phyloP scores from a whole-genome alignment of 2,329 filamentous ascomycete species.

The Diaporthe destruens region DNA sequence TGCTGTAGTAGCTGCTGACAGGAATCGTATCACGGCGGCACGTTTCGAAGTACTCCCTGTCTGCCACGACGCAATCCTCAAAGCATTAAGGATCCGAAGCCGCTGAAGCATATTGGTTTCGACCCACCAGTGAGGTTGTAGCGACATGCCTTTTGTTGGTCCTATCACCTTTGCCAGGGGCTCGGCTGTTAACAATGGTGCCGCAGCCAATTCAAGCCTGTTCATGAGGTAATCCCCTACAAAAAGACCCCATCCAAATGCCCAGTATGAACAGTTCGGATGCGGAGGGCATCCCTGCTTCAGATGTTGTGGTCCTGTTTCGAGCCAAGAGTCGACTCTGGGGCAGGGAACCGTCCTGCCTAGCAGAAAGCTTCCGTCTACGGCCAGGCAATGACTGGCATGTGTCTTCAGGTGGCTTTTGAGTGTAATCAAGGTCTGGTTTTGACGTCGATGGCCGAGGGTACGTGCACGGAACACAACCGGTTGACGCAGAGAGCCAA shows the following conservation, averaged over 20 bases:
- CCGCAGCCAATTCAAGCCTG: not conserved
- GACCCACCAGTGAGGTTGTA: slow-evolving; percentile 27
- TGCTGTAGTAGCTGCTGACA: slow-evolving; percentile 5
- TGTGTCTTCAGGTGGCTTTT: not conserved
- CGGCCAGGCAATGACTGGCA: not conserved
- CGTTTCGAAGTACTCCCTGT: slow-evolving; percentile 26
- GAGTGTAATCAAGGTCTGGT: not conserved
- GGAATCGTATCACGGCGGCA: slow-evolving; percentile 23
- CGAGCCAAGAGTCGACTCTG: not conserved
- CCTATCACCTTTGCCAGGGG: slow-evolving; percentile 16
- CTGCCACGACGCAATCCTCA: slow-evolving; percentile 26
- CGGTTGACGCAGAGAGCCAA: slow-evolving; percentile 17
- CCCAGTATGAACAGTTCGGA: not conserved
- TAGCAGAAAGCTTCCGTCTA: slow-evolving; percentile 2
- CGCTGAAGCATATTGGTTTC: slow-evolving; percentile 24
- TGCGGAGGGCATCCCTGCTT: slow-evolving; percentile 15
- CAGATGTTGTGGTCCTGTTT: not conserved
- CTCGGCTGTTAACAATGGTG: slow-evolving; percentile 12
- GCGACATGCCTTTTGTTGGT: slow-evolving; percentile 10
- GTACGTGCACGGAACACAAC: slow-evolving; percentile 25
- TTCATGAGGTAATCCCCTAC: not conserved
- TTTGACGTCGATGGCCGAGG: not conserved
- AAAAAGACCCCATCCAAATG: not conserved
- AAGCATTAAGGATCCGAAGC: slow-evolving; percentile 23
- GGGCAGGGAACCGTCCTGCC: not conserved